Conservation (phyloP, 2,329 filamentous ascomycete genomes). For the Phialophora verrucosa region DNA sequence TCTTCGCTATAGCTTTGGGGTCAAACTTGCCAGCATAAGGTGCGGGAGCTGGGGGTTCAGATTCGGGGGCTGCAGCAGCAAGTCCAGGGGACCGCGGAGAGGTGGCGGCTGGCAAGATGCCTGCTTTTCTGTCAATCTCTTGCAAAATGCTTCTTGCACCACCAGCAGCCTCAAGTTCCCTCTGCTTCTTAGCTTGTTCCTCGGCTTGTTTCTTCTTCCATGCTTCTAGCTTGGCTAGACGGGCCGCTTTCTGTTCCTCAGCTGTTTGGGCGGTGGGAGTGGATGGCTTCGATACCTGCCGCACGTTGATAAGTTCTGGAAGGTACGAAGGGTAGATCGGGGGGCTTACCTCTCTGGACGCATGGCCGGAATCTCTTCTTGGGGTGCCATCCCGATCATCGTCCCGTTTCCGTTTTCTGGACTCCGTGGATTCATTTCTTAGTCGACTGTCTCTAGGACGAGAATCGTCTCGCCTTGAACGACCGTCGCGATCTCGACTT, state of each 20-base stretch:
- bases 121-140: conserved; percentile 74
- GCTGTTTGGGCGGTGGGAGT: conserved; percentile 61
- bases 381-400: conserved; percentile 64
- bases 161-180: conserved; percentile 66
- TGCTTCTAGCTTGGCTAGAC: conserved; percentile 79
- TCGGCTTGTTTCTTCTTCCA: conserved; percentile 90
- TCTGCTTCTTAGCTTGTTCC: conserved; percentile 73
- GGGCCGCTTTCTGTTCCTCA: conserved; percentile 77
- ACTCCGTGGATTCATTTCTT: conserved; percentile 74
- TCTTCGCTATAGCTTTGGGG: conserved; percentile 84
- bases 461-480: conserved; percentile 74
- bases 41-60: conserved; percentile 56
- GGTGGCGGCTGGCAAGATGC: conserved; percentile 58
- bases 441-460: conserved; percentile 67
- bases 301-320: conserved; percentile 36
- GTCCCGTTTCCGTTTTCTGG: conserved; percentile 69
- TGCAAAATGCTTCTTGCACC: conserved; percentile 71
- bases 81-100: conserved; percentile 56
- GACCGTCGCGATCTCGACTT: conserved; percentile 72
- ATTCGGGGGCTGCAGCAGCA: conserved; percentile 45
- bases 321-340: conserved; percentile 13
- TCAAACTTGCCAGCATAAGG: conserved; percentile 81
- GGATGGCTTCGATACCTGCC: conserved; percentile 61
- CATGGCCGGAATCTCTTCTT: conserved; percentile 57
- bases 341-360: conserved; percentile 63